These are phyloP conservation scores for Phytopythium boreale DNA, from an alignment of 352 stramenopile genomes.

Conservation along the genomic window DNA sequence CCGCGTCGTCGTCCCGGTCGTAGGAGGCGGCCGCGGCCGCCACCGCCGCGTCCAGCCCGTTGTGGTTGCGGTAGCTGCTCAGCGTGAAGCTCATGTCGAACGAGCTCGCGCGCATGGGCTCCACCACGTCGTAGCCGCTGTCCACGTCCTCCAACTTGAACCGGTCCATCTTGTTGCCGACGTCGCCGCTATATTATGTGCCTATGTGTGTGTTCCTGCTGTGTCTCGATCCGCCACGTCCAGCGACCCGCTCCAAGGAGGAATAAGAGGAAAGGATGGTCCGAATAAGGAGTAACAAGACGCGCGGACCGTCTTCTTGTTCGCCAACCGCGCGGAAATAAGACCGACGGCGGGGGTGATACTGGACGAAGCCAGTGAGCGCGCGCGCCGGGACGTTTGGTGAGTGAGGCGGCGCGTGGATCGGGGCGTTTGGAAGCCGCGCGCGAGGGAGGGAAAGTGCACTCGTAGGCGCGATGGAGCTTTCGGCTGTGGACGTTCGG, in stretches of 20 bases:
- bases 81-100: conserved; percentile 89
- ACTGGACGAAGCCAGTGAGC: no score
- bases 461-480: neutral
- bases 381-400: no score
- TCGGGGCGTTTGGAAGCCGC: neutral
- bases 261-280: no score
- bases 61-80: conserved; percentile 35
- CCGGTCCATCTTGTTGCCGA: conserved; percentile 56
- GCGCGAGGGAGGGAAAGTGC: neutral
- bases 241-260: no score
- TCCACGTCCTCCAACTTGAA: conserved; percentile 81
- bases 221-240: no score
- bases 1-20: conserved; percentile 20
- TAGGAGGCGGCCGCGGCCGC: conserved; percentile 12
- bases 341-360: no score
- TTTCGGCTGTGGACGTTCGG: neutral
- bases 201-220: neutral
- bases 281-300: no score
- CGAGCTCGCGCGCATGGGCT: conserved; percentile 83
- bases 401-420: neutral
- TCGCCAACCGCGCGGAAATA: no score
- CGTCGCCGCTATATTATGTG: neutral
- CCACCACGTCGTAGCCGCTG: conserved; percentile 71
- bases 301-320: no score
- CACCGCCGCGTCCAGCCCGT: conserved; percentile 14